A percentile compares a stretch with the other conserved stretches of the same genome.
Conservation (phyloP, 805 yeast species). For the Kuraishia ogatae region DNA sequence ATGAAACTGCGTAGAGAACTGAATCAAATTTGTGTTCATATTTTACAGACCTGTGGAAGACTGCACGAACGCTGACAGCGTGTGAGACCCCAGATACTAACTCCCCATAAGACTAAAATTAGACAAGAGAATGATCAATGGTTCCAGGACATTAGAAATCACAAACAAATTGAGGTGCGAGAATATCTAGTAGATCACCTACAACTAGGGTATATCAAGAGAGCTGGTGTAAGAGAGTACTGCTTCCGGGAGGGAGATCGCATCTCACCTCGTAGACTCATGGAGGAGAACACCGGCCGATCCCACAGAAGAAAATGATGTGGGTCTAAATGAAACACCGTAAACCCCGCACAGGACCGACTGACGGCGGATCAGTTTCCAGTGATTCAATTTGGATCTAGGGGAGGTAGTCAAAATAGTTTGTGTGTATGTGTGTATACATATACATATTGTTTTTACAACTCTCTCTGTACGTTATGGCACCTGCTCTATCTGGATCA, state of each 20-base stretch:
- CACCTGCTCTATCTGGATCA: not conserved
- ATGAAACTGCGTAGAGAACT: constrained; percentile 36
- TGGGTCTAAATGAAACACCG: constrained; percentile 14
- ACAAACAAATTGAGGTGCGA: constrained; percentile 41
- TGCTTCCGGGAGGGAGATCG: constrained; percentile 32
- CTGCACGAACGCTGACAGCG: constrained; percentile 35
- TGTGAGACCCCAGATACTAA: constrained; percentile 40
- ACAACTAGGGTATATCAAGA: constrained; percentile 36
- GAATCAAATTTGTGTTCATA: constrained; percentile 20
- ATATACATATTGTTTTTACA: too few species aligned
- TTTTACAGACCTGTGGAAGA: constrained; percentile 1
- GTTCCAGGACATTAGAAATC: constrained; percentile 38
- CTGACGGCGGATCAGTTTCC: not conserved
- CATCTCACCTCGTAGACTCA: constrained; percentile 25
- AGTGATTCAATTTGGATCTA: too few species aligned
- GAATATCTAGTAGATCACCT: constrained; percentile 36
- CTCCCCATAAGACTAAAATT: constrained; percentile 43
- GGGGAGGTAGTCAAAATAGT: too few species aligned
- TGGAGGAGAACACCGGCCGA: constrained; percentile 10
- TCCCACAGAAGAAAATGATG: constrained; percentile 14
- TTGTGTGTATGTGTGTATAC: too few species aligned
- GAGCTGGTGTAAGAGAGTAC: constrained; percentile 29
- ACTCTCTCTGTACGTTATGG: too few species aligned
- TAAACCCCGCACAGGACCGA: constrained; percentile 17
- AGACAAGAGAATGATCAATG: constrained; percentile 32